Conservation (phyloP, 2,329 filamentous ascomycete species). For the Aureobasidium leucospermi region DNA sequence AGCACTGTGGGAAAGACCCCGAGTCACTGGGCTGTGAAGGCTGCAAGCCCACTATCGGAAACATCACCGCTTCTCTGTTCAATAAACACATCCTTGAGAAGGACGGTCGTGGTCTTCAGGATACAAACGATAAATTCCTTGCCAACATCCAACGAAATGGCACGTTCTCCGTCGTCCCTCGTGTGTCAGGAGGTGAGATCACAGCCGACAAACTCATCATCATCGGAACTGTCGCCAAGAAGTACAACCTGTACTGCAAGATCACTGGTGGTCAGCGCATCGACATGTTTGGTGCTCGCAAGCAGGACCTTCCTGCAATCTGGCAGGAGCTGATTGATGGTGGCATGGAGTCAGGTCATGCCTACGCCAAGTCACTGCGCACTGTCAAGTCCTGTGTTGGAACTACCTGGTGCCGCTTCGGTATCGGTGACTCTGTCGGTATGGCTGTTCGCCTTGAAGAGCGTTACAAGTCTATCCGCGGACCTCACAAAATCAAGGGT, state of each 20-base stretch:
- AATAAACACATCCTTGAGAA: conserved; percentile 76
- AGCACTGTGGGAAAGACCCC: conserved; percentile 62
- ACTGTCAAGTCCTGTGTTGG: conserved; percentile 92
- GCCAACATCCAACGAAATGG: conserved; percentile 89
- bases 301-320: conserved; percentile 75
- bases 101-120: conserved; percentile 66
- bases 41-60: conserved; percentile 76
- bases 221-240: conserved; percentile 76
- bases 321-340: conserved; percentile 75
- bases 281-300: conserved; percentile 85
- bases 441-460: conserved; percentile 85
- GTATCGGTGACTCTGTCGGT: conserved; percentile 82
- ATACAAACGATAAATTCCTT: conserved; percentile 83
- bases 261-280: conserved; percentile 89
- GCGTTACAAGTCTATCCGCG: conserved; percentile 84
- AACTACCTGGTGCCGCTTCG: conserved; percentile 84
- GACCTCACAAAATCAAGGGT: conserved; percentile 85
- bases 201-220: conserved; percentile 77
- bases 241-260: conserved; percentile 80
- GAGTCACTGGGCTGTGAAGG: conserved; percentile 74
- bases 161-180: conserved; percentile 80
- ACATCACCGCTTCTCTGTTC: conserved; percentile 73
- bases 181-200: conserved; percentile 78
- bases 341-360: conserved; percentile 85
- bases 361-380: conserved; percentile 79